These are phyloP conservation scores for Chytriomyces sp. DNA, from an alignment of 192 early-diverging fungal genomes.

Conservation along the genomic window DNA sequence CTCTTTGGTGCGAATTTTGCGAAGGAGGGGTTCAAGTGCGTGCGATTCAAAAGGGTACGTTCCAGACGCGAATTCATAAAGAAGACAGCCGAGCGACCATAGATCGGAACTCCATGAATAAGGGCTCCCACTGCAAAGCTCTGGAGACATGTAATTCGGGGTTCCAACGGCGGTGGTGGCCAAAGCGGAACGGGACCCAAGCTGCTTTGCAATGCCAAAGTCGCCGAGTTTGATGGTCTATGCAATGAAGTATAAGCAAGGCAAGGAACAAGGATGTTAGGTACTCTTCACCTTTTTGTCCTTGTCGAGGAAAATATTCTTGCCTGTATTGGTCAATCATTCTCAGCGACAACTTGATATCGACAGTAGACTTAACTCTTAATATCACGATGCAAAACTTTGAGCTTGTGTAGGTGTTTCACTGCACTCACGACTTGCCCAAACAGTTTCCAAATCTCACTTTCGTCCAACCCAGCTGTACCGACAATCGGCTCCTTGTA, in stretches of 20 bases:
- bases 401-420: constrained; percentile 1
- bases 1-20: neutral
- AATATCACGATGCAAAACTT: constrained; percentile 27
- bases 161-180: constrained; percentile 19
- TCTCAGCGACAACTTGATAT: neutral
- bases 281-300: neutral
- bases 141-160: constrained; percentile 23
- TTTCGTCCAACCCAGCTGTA: neutral
- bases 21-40: neutral
- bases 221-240: constrained; percentile 21
- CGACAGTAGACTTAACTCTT: too few relatives aligned
- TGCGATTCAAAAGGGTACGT: constrained; percentile 2
- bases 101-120: constrained; percentile 20
- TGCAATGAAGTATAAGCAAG: neutral
- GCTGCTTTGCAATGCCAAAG: constrained; percentile 22
- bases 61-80: constrained; percentile 3
- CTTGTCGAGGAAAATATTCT: constrained; percentile 32
- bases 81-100: constrained; percentile 23
- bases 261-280: neutral
- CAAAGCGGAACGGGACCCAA: neutral
- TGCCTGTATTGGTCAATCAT: neutral
- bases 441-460: neutral
- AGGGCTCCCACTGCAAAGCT: constrained; percentile 20
- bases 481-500: neutral
- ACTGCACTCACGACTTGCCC: constrained; percentile 7